These are phyloP conservation scores for Coccomyxa subellipsoidea DNA, from an alignment of 163 green algal genomes.

Conservation along the genomic window DNA sequence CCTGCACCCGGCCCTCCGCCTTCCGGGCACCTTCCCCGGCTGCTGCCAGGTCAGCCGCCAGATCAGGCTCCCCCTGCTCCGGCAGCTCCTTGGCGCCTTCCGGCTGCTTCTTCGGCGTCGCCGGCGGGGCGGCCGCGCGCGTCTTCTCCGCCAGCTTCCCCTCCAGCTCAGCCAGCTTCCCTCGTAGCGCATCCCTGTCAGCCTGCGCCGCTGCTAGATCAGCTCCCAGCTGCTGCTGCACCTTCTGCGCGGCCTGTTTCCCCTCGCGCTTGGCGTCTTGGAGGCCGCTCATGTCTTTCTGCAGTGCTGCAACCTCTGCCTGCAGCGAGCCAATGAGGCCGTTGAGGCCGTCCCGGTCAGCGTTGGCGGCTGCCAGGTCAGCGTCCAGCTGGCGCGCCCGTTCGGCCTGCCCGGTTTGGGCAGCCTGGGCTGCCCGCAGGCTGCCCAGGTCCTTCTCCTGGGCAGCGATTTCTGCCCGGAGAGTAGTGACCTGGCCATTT, in stretches of 20 bases:
- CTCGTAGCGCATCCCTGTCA: neutral
- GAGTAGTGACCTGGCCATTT: neutral
- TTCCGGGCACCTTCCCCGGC: neutral
- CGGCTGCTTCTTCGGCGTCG: too few species aligned
- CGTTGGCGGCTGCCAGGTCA: neutral
- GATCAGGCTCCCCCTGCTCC: neutral
- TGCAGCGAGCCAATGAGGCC: neutral
- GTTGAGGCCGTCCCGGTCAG: neutral
- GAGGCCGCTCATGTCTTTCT: neutral
- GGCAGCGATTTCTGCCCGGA: neutral
- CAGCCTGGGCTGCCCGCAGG: neutral
- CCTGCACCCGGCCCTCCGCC: neutral
- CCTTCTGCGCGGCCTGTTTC: neutral
- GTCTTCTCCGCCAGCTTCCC: neutral
- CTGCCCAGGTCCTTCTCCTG: neutral
- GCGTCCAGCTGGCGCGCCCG: neutral
- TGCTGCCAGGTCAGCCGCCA: neutral
- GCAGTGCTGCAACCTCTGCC: neutral
- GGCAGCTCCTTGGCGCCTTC: too few species aligned
- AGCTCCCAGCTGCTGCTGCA: neutral
- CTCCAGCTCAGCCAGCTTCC: neutral
- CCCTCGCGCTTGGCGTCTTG: neutral
- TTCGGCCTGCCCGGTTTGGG: neutral
- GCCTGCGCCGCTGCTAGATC: neutral
- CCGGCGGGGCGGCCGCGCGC: too few species aligned